Evolutionary conservation across 2,329 filamentous ascomycete species (phyloP).

Genomic region (Pyricularia sp.): DNA sequence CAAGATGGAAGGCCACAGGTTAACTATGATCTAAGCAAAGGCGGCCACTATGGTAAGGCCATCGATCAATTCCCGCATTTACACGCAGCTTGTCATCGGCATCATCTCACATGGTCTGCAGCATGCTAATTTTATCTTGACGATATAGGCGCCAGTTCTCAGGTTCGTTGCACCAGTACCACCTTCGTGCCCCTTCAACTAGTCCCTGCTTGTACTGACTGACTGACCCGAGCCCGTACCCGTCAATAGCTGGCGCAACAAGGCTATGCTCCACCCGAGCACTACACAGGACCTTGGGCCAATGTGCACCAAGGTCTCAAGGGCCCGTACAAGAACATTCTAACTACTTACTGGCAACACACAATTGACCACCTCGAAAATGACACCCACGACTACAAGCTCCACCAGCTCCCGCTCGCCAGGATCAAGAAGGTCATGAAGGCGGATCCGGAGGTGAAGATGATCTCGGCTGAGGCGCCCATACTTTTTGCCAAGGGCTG

Average conservation of each 20-base stretch:
- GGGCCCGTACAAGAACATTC: conserved; percentile 87
- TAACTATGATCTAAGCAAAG: conserved; percentile 56
- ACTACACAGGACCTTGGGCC: conserved; percentile 89
- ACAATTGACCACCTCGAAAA: conserved; percentile 91
- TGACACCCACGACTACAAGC: conserved; percentile 95
- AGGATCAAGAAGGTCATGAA: conserved; percentile 99
- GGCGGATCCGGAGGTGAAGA: conserved; percentile 96
- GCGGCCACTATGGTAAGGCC: conserved; percentile 63
- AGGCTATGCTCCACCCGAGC: conserved; percentile 81
- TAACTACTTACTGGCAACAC: conserved; percentile 99
- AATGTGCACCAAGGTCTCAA: conserved; percentile 95
- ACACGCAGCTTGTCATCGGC: neutral
- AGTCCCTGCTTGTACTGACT: neutral
- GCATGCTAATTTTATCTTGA: neutral
- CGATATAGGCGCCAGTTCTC: conserved; percentile 49
- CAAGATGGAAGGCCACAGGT: conserved; percentile 35
- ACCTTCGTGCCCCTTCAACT: neutral
- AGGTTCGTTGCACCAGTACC: conserved; percentile 34
- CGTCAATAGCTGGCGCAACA: conserved; percentile 59
- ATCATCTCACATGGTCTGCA: neutral
- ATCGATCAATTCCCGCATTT: neutral
- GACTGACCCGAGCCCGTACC: neutral
- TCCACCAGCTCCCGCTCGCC: conserved; percentile 91
- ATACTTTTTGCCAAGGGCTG: conserved; percentile 98
- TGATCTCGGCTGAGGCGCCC: conserved; percentile 97